Percentiles rank a stretch among this genome's conserved stretches.
Evolutionary conservation across 2,329 filamentous ascomycete species (phyloP).

Genomic region (Venturiaceae sp.): DNA sequence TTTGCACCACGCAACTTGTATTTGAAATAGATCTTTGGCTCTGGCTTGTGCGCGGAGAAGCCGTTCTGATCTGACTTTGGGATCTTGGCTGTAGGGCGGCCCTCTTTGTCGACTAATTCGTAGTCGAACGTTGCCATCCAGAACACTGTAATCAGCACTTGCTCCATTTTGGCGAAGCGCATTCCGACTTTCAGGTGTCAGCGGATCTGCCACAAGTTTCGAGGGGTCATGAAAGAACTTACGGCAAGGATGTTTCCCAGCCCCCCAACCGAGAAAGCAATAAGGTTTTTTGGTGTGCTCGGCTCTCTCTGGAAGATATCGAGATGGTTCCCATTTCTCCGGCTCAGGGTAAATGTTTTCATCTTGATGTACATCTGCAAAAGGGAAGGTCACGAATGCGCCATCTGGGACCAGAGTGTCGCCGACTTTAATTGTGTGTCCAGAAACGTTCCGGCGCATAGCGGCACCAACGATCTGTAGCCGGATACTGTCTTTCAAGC

Average conservation of each 20-base stretch:
- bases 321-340: slow-evolving; percentile 38
- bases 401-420: slow-evolving; percentile 40
- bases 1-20: neutral
- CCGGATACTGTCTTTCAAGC: slow-evolving; percentile 44
- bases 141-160: slow-evolving; percentile 38
- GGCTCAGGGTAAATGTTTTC: slow-evolving; percentile 36
- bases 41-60: neutral
- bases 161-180: slow-evolving; percentile 45
- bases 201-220: no score
- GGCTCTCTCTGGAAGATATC: slow-evolving; percentile 36
- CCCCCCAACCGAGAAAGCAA: slow-evolving; percentile 27
- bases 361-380: neutral
- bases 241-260: slow-evolving; percentile 23
- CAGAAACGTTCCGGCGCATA: slow-evolving; percentile 43
- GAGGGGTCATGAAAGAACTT: no score
- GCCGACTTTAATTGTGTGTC: slow-evolving; percentile 34
- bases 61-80: neutral
- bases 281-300: slow-evolving; percentile 35
- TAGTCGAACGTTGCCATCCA: slow-evolving; percentile 42
- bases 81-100: slow-evolving; percentile 11
- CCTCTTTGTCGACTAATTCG: slow-evolving; percentile 29
- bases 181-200: slow-evolving; percentile 12
- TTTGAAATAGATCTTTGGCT: neutral
- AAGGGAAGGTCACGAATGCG: slow-evolving; percentile 26
- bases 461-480: slow-evolving; percentile 37